Conservation (phyloP, 1,284 basidiomycete species). For the Chalciporus sp. region DNA sequence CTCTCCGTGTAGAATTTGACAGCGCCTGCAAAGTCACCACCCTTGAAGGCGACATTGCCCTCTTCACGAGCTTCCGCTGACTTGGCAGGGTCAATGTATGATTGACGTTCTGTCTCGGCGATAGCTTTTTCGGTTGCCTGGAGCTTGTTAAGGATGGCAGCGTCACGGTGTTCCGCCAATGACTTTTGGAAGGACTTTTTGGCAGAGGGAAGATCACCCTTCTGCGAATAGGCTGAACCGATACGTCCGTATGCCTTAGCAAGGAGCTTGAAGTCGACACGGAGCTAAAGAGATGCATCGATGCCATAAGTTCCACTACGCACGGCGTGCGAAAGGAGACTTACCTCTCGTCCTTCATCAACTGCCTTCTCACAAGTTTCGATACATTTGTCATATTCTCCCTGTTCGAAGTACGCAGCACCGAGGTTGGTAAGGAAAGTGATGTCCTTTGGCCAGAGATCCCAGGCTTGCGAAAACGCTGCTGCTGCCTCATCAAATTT, state of each 20-base stretch:
- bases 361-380: constrained; percentile 93
- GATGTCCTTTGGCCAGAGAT: constrained; percentile 90
- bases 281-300: constrained; percentile 48
- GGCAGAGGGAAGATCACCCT: constrained; percentile 76
- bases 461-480: constrained; percentile 89
- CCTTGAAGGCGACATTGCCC: constrained; percentile 93
- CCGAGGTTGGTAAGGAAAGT: constrained; percentile 91
- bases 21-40: constrained; percentile 87
- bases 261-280: constrained; percentile 80
- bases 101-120: constrained; percentile 75
- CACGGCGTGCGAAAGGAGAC: not conserved
- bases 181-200: constrained; percentile 93
- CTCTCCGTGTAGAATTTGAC: constrained; percentile 95
- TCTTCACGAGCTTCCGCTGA: constrained; percentile 87
- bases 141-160: constrained; percentile 90
- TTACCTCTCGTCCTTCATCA: constrained; percentile 84
- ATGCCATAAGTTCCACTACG: not conserved
- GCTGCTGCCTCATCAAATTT: constrained; percentile 75
- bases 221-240: constrained; percentile 85
- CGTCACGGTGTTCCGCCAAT: constrained; percentile 95
- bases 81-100: constrained; percentile 90
- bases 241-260: constrained; percentile 91
- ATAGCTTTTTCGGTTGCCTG: constrained; percentile 83
- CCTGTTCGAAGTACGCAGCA: constrained; percentile 91
- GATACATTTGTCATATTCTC: constrained; percentile 88